Conservation (phyloP, 345 rosid species). For the Viola odorata region DNA sequence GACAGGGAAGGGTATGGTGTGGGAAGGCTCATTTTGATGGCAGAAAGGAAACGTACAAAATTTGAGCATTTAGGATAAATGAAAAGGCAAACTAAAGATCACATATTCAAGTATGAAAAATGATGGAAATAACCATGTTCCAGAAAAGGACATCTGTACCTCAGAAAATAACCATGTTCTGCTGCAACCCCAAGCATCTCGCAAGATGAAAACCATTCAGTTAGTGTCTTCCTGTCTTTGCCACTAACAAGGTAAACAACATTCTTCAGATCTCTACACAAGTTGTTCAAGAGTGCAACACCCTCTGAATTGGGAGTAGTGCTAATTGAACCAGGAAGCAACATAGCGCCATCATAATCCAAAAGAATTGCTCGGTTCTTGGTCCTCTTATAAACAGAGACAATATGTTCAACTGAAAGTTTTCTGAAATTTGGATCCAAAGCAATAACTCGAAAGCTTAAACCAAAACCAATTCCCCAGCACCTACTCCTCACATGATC, state of each 20-base stretch:
- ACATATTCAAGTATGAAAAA: background rate
- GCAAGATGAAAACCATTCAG: constrained; percentile 72
- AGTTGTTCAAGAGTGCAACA: constrained; percentile 51
- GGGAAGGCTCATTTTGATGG: background rate
- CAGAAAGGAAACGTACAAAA: background rate
- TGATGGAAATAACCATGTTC: background rate
- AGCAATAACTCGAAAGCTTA: constrained; percentile 82
- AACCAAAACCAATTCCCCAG: constrained; percentile 96
- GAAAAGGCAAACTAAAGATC: background rate
- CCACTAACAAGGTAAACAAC: constrained; percentile 83
- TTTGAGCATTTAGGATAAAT: background rate
- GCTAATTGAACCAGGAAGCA: constrained; percentile 51
- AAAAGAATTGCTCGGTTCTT: constrained; percentile 74
- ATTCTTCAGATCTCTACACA: constrained; percentile 71
- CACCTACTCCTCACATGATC: constrained; percentile 79
- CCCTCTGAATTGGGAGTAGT: constrained; percentile 48
- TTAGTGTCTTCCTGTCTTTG: constrained; percentile 59
- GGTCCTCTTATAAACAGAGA: constrained; percentile 81
- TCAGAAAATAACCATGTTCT: constrained; percentile 78
- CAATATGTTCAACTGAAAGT: constrained; percentile 81
- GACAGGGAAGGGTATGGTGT: background rate
- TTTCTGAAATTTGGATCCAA: constrained; percentile 86
- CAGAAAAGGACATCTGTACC: constrained; percentile 30
- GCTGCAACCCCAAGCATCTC: constrained; percentile 80
- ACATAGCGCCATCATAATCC: constrained; percentile 87